Conservation (phyloP, 345 rosid species). For the Citrus inodora region DNA sequence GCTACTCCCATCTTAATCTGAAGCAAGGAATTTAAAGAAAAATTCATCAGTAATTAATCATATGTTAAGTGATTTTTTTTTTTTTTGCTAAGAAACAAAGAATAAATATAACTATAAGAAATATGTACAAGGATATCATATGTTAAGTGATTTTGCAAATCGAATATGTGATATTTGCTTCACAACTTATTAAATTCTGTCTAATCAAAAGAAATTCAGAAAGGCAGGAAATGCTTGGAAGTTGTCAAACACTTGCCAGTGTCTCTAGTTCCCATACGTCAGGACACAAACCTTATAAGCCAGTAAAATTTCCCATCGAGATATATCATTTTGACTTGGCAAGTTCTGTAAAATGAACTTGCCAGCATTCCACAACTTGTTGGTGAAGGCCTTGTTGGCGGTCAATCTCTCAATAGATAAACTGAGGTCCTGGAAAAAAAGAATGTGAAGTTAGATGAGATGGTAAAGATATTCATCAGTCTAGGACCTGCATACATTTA, state of each 20-base stretch:
- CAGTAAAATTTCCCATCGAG: conserved; percentile 71
- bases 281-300: conserved; percentile 53
- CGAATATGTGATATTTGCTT: background rate
- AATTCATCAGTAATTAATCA: background rate
- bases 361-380: conserved; percentile 99
- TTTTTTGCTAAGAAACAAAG: too few relatives aligned
- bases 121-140: too few relatives aligned
- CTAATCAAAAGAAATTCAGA: background rate
- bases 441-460: conserved; percentile 18
- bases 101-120: too few relatives aligned
- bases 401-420: conserved; percentile 91
- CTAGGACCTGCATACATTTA: conserved; percentile 6
- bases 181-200: background rate
- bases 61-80: background rate
- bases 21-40: background rate
- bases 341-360: conserved; percentile 88
- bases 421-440: conserved; percentile 71
- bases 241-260: background rate
- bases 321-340: conserved; percentile 58
- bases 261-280: background rate
- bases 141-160: background rate
- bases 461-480: conserved; percentile 13
- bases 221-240: background rate
- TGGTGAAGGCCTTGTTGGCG: conserved; percentile 93
- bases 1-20: background rate